A percentile compares a stretch with the other conserved stretches of the same genome.
Evolutionary conservation across 2,329 filamentous ascomycete species (phyloP).

Genomic region (Fusarium sp.): DNA sequence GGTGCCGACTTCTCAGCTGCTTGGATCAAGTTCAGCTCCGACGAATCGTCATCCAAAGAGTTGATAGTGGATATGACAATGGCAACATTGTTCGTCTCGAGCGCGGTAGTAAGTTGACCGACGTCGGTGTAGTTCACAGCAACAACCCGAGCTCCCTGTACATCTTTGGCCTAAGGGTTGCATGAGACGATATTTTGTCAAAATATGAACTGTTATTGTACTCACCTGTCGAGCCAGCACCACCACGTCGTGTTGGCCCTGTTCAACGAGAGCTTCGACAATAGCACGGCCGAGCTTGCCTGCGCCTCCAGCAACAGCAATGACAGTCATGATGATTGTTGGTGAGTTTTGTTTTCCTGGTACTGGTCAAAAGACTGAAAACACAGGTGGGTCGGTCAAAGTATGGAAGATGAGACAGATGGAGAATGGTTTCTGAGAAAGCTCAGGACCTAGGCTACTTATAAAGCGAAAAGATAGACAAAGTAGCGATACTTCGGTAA

Average conservation of each 20-base stretch:
- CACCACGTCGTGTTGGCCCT: background rate
- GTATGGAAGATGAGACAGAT: too few relatives aligned
- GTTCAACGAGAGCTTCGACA: background rate
- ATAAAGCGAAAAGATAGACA: too few relatives aligned
- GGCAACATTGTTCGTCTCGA: background rate
- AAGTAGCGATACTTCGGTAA: too few relatives aligned
- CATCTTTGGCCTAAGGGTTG: background rate
- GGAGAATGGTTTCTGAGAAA: too few relatives aligned
- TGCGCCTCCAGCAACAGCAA: conserved; percentile 3
- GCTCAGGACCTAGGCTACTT: too few relatives aligned
- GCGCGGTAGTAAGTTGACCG: background rate
- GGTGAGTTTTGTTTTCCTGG: too few relatives aligned
- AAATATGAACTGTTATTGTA: accelerated
- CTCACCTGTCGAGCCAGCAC: background rate
- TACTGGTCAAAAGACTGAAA: too few relatives aligned
- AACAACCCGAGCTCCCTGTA: background rate
- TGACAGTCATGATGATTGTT: background rate
- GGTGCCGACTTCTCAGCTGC: background rate
- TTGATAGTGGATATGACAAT: conserved; percentile 1
- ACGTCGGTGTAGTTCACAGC: background rate
- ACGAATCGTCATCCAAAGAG: background rate
- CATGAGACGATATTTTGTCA: background rate
- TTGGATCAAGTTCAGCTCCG: conserved; percentile 1
- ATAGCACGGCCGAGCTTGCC: conserved; percentile 1
- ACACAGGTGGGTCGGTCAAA: too few relatives aligned